These are phyloP conservation scores for Scutellaria minor DNA, from an alignment of 257 asterid genomes.

Conservation along the genomic window DNA sequence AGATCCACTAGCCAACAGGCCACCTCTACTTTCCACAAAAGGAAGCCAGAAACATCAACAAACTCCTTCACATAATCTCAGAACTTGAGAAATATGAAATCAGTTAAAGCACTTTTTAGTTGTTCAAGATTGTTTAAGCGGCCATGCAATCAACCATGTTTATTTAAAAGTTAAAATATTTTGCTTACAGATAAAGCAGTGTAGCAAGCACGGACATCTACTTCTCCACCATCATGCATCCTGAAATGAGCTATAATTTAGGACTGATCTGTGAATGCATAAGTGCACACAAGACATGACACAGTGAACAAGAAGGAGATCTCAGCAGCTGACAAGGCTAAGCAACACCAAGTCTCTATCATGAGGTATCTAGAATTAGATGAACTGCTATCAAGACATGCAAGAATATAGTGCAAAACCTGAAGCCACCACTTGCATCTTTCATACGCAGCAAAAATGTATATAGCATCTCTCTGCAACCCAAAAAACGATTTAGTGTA, in stretches of 20 bases:
- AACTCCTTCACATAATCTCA: not conserved
- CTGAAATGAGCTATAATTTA: constrained; percentile 45
- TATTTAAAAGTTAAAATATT: constrained; percentile 21
- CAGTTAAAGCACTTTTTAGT: not conserved
- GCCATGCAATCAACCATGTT: constrained; percentile 15
- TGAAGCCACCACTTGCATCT: constrained; percentile 92
- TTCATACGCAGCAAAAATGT: constrained; percentile 79
- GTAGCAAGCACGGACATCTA: constrained; percentile 97
- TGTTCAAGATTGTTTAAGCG: constrained; percentile 9
- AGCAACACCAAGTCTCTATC: constrained; percentile 8
- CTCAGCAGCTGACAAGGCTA: not conserved
- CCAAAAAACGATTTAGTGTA: constrained; percentile 23
- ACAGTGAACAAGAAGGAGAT: constrained; percentile 10
- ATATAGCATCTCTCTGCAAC: constrained; percentile 60
- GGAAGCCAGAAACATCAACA: not conserved
- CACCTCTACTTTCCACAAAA: not conserved
- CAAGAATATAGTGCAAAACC: constrained; percentile 49
- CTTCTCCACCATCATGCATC: constrained; percentile 99
- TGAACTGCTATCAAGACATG: constrained; percentile 27
- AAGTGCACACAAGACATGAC: constrained; percentile 15
- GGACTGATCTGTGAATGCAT: not conserved
- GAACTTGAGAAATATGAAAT: not conserved
- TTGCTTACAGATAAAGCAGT: constrained; percentile 93
- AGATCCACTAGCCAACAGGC: not conserved
- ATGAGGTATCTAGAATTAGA: constrained; percentile 21